phyloP scores from a whole-genome alignment of 108 stramenopile species.

The Nannochloropsis granulata region DNA sequence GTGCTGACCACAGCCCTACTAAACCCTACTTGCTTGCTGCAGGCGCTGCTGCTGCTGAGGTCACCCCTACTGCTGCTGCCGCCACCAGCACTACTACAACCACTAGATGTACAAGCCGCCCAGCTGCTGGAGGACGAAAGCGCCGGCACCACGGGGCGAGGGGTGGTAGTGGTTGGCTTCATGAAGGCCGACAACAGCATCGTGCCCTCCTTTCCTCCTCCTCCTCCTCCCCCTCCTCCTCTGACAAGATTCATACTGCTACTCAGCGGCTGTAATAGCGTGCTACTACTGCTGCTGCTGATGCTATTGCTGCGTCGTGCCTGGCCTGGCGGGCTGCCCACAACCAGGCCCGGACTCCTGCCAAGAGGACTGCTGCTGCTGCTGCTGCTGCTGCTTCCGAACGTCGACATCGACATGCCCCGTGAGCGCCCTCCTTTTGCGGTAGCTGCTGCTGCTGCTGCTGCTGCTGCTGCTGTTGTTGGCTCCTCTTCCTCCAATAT shows the following conservation, averaged over 20 bases:
- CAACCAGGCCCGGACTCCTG: not conserved
- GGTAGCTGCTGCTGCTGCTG: not conserved
- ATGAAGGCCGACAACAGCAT: not conserved
- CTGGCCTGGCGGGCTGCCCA: not conserved
- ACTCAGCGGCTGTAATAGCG: not conserved
- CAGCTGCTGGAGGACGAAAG: not conserved
- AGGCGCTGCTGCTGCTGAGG: too few species aligned
- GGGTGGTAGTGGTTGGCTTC: not conserved
- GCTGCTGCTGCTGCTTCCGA: not conserved
- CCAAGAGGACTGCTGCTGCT: not conserved
- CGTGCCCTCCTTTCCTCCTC: not conserved
- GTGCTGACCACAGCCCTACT: too few species aligned
- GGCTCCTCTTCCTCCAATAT: conserved; percentile 21
- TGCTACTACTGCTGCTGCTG: not conserved
- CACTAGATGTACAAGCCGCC: not conserved
- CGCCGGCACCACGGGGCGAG: not conserved
- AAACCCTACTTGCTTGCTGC: too few species aligned
- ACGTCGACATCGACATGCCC: not conserved
- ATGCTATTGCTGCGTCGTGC: not conserved
- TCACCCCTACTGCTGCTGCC: not conserved
- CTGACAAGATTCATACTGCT: not conserved
- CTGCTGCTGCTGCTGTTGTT: not conserved
- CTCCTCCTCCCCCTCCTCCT: not conserved
- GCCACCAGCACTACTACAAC: not conserved
- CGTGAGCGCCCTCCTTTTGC: not conserved